Percentiles rank a stretch among this genome's conserved stretches.
Evolutionary conservation across 164 flowering plant species (phyloP).

Genomic region (Nymphaea thermarum): DNA sequence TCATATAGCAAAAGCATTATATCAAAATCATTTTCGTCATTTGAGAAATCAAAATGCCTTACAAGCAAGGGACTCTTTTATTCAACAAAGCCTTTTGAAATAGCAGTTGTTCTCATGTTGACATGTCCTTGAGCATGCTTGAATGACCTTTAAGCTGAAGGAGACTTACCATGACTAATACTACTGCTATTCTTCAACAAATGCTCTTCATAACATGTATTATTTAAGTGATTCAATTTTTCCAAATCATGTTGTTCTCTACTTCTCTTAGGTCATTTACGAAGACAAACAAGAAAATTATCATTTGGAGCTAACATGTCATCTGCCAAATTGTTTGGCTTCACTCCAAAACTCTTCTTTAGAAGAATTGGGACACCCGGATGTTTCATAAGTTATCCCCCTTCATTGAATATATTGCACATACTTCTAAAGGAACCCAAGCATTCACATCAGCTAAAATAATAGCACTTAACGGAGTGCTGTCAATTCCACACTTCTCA

Average conservation of each 20-base stretch:
- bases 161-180: neutral
- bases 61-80: constrained; percentile 65
- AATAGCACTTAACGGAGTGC: constrained; percentile 36
- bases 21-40: too few relatives aligned
- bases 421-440: too few relatives aligned
- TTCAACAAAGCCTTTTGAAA: constrained; percentile 14
- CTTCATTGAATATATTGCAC: neutral
- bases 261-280: constrained; percentile 8
- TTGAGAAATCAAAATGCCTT: constrained; percentile 71
- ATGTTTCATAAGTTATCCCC: constrained; percentile 7
- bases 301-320: constrained; percentile 35
- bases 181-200: neutral
- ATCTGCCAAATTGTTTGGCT: constrained; percentile 82
- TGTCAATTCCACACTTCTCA: constrained; percentile 9
- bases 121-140: neutral
- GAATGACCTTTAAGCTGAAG: constrained; percentile 8
- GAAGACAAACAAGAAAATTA: too few relatives aligned
- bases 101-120: constrained; percentile 2
- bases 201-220: constrained; percentile 6
- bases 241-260: constrained; percentile 42
- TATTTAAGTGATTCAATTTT: constrained; percentile 2
- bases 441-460: constrained; percentile 1
- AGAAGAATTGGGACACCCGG: constrained; percentile 58
- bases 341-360: constrained; percentile 97
- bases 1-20: constrained; percentile 4